Evolutionary conservation across 1,139 yeast genomes (phyloP).

Genomic region (Nadsonia starkeyi-henricii): DNA sequence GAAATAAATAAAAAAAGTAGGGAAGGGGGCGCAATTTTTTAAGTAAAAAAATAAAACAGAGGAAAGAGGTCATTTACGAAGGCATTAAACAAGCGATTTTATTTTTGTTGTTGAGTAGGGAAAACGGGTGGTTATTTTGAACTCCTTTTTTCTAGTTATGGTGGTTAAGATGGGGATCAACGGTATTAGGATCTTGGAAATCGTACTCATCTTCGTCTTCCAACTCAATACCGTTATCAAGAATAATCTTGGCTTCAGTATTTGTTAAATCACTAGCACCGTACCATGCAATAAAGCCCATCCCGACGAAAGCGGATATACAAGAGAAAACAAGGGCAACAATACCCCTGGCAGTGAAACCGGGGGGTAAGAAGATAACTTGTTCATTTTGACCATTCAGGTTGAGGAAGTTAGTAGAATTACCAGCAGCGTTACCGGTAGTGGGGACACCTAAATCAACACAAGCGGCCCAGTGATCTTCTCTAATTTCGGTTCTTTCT

Average conservation of each 20-base stretch:
- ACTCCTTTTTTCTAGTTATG: not conserved
- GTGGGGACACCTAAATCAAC: slow-evolving; percentile 31
- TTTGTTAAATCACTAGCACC: slow-evolving; percentile 52
- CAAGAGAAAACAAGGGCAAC: slow-evolving; percentile 76
- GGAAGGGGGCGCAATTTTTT: too few relatives aligned
- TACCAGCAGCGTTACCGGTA: slow-evolving; percentile 76
- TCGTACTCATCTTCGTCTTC: slow-evolving; percentile 7
- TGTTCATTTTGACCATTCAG: slow-evolving; percentile 60
- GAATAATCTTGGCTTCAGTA: slow-evolving; percentile 13
- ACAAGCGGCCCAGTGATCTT: slow-evolving; percentile 46
- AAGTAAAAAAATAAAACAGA: not conserved
- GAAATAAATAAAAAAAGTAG: too few relatives aligned
- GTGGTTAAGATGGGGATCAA: slow-evolving; percentile 1
- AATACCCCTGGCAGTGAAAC: slow-evolving; percentile 83
- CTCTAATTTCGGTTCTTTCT: slow-evolving; percentile 33
- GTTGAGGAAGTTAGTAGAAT: slow-evolving; percentile 42
- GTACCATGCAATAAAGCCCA: slow-evolving; percentile 60
- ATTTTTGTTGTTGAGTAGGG: not conserved
- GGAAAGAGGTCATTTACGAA: not conserved
- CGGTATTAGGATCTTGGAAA: slow-evolving; percentile 3
- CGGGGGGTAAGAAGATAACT: slow-evolving; percentile 50
- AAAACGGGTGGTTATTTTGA: not conserved
- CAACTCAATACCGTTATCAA: slow-evolving; percentile 13
- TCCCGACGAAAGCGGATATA: slow-evolving; percentile 66
- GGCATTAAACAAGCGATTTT: not conserved